Conservation (phyloP, 495 filamentous ascomycete genomes). For the Talaromyces proteolyticus region DNA sequence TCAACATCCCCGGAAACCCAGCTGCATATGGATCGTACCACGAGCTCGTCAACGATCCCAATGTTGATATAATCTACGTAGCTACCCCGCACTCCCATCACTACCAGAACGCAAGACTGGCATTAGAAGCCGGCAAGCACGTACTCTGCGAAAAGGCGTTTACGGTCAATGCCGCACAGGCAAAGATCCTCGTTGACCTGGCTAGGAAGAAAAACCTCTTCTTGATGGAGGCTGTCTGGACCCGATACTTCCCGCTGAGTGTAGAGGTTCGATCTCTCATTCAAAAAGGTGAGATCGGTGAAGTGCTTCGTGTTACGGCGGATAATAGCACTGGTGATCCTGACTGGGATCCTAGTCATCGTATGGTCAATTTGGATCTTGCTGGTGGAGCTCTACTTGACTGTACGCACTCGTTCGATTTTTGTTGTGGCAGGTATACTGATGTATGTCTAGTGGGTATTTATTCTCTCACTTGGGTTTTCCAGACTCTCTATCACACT, state of each 20-base stretch:
- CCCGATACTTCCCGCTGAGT: constrained; percentile 79
- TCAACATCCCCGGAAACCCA: constrained; percentile 56
- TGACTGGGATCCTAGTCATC: constrained; percentile 50
- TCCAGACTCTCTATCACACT: constrained; percentile 83
- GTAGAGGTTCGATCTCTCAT: constrained; percentile 71
- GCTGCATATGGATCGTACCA: constrained; percentile 78
- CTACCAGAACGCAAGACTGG: constrained; percentile 84
- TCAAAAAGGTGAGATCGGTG: constrained; percentile 60
- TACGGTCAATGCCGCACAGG: constrained; percentile 81
- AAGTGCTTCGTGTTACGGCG: constrained; percentile 69
- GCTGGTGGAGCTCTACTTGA: constrained; percentile 83
- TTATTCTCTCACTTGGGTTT: constrained; percentile 89
- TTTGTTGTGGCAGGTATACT: neutral
- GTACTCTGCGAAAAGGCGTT: constrained; percentile 93
- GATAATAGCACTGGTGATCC: constrained; percentile 57
- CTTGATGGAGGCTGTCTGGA: constrained; percentile 97
- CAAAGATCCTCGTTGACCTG: constrained; percentile 65
- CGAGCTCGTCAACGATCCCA: constrained; percentile 67
- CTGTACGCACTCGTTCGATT: constrained; percentile 29
- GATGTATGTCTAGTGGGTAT: constrained; percentile 56
- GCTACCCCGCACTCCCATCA: constrained; percentile 95
- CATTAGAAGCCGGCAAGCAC: constrained; percentile 75
- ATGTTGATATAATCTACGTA: constrained; percentile 86
- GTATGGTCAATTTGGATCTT: constrained; percentile 84
- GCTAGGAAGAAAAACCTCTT: constrained; percentile 80